Evolutionary conservation across 2,329 filamentous ascomycete species (phyloP).

Genomic region (Aspergillus ibericus): DNA sequence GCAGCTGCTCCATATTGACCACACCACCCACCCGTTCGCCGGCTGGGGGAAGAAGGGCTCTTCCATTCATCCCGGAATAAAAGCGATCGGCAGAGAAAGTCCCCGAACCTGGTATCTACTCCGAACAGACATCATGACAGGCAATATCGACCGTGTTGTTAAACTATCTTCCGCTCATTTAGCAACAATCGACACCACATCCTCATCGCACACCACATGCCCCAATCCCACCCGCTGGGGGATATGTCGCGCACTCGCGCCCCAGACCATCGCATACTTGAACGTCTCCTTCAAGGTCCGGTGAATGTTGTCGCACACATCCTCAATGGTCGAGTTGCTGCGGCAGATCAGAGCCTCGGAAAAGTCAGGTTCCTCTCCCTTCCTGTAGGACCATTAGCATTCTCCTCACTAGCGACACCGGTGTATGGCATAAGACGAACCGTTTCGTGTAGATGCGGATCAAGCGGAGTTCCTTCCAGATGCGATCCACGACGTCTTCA

Average conservation of each 20-base stretch:
- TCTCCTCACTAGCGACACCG: background rate
- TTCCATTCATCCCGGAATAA: background rate
- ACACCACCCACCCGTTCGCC: background rate
- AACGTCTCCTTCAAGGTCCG: slow-evolving; percentile 95
- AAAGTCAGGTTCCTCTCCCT: slow-evolving; percentile 88
- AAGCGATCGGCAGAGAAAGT: background rate
- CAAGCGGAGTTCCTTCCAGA: slow-evolving; percentile 88
- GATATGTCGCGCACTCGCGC: slow-evolving; percentile 89
- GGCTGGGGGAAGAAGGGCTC: background rate
- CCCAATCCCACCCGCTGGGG: slow-evolving; percentile 87
- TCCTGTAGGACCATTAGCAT: slow-evolving; percentile 51
- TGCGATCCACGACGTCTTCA: slow-evolving; percentile 87
- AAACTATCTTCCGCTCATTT: slow-evolving; percentile 34
- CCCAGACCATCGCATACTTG: slow-evolving; percentile 98
- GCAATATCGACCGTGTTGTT: background rate
- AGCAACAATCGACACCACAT: slow-evolving; percentile 66
- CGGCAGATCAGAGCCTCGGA: slow-evolving; percentile 89
- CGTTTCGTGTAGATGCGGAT: slow-evolving; percentile 94
- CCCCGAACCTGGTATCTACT: background rate
- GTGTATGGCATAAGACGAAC: slow-evolving; percentile 28
- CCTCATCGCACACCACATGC: slow-evolving; percentile 72
- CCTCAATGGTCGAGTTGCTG: slow-evolving; percentile 83
- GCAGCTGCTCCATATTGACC: background rate
- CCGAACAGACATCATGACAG: background rate
- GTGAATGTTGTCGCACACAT: slow-evolving; percentile 95